Evolutionary conservation across 495 filamentous ascomycete genomes (phyloP).

Genomic region (Penicillium tannophilum): DNA sequence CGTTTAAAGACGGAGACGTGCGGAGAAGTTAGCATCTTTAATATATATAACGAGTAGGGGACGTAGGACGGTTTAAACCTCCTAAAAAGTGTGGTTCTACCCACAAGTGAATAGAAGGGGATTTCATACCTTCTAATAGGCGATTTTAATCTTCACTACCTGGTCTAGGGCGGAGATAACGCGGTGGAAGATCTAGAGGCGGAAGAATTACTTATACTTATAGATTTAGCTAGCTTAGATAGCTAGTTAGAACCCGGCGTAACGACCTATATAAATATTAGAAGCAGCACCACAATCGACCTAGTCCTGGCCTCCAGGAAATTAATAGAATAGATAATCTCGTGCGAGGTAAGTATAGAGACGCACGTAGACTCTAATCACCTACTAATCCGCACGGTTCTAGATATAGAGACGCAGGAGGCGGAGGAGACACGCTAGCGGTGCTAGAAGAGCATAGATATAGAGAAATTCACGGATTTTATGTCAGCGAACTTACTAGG

Average conservation of each 20-base stretch:
- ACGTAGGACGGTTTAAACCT: too few relatives aligned
- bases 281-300: not conserved
- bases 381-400: not conserved
- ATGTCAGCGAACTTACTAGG: not conserved
- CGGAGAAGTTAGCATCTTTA: too few relatives aligned
- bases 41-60: too few relatives aligned
- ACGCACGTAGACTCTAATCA: not conserved
- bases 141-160: not conserved
- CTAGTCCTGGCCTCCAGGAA: not conserved
- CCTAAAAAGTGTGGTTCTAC: too few relatives aligned
- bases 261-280: not conserved
- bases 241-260: not conserved
- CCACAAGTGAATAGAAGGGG: not conserved
- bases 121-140: not conserved
- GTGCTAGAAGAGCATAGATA: not conserved
- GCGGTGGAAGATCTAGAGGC: not conserved
- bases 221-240: not conserved
- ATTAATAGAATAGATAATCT: not conserved
- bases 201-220: not conserved
- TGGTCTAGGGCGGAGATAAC: not conserved
- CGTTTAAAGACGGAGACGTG: too few relatives aligned
- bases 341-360: not conserved
- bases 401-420: not conserved
- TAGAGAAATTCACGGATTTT: not conserved
- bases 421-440: not conserved